Evolutionary conservation across 2,329 filamentous ascomycete species (phyloP).

Genomic region (Mollisia scopiformis): DNA sequence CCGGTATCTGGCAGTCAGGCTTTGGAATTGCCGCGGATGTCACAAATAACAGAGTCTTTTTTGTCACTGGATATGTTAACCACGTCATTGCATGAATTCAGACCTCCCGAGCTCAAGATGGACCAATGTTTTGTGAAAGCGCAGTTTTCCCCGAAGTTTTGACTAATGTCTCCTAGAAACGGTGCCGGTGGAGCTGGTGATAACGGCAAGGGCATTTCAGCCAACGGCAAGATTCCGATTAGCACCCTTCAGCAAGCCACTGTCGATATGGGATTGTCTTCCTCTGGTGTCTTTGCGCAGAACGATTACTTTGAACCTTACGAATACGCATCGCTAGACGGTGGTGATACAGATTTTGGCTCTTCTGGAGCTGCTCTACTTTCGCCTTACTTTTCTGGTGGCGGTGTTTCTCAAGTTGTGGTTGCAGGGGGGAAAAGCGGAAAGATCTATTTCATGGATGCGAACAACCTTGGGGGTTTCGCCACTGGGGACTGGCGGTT

Average conservation of each 20-base stretch:
- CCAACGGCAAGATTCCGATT: constrained; percentile 2
- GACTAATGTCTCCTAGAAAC: no score
- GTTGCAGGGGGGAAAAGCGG: constrained; percentile 14
- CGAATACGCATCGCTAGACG: constrained; percentile 9
- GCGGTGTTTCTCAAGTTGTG: constrained; percentile 2
- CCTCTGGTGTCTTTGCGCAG: constrained; percentile 2
- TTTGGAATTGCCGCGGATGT: constrained; percentile 9
- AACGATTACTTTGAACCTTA: constrained; percentile 16
- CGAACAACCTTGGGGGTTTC: constrained; percentile 14
- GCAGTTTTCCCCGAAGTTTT: no score
- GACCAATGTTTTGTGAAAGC: no score
- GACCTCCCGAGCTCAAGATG: no score
- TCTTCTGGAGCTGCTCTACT: constrained; percentile 9
- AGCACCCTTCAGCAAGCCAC: constrained; percentile 4
- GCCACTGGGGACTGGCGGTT: not conserved
- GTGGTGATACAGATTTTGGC: constrained; percentile 13
- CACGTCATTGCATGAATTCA: no score
- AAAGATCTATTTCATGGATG: constrained; percentile 12
- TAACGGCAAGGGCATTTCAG: constrained; percentile 4
- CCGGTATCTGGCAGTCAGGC: constrained; percentile 11
- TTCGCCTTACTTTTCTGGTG: constrained; percentile 1
- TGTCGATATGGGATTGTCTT: constrained; percentile 1
- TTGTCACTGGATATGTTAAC: constrained; percentile 18
- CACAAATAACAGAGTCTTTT: constrained; percentile 6
- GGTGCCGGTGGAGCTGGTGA: not conserved